A percentile compares a stretch with the other conserved stretches of the same genome.
Evolutionary conservation across 257 asterid species (phyloP).

Genomic region (Ballota nigra): DNA sequence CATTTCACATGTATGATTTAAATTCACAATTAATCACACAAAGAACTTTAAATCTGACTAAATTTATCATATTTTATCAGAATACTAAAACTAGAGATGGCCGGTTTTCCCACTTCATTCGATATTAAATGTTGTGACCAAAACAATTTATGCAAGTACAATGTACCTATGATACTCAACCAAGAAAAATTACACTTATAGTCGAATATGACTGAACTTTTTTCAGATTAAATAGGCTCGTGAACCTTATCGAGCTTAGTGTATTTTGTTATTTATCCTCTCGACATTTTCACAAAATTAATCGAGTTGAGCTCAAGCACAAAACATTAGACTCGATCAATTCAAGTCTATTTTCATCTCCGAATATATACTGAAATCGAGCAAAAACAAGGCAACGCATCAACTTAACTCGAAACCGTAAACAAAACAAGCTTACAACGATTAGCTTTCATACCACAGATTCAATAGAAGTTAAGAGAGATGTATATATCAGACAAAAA

Average conservation of each 20-base stretch:
- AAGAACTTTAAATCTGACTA: too few relatives aligned
- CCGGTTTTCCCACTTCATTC: background rate
- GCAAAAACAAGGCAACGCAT: background rate
- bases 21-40: too few relatives aligned
- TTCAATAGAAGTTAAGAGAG: background rate
- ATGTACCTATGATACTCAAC: background rate
- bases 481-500: slow-evolving; percentile 3
- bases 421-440: background rate
- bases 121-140: background rate
- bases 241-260: too few relatives aligned
- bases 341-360: too few relatives aligned
- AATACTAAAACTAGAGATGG: too few relatives aligned
- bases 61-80: too few relatives aligned
- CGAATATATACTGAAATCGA: too few relatives aligned
- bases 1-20: background rate
- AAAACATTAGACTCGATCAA: background rate
- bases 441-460: background rate
- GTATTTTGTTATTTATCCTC: too few relatives aligned
- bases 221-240: too few relatives aligned
- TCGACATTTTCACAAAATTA: background rate
- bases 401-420: background rate
- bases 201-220: too few relatives aligned
- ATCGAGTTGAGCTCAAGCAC: background rate
- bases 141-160: background rate
- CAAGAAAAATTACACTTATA: too few relatives aligned